Base-by-base conservation (phyloP, 352 stramenopile species). In the Globisporangium nunn region DNA sequence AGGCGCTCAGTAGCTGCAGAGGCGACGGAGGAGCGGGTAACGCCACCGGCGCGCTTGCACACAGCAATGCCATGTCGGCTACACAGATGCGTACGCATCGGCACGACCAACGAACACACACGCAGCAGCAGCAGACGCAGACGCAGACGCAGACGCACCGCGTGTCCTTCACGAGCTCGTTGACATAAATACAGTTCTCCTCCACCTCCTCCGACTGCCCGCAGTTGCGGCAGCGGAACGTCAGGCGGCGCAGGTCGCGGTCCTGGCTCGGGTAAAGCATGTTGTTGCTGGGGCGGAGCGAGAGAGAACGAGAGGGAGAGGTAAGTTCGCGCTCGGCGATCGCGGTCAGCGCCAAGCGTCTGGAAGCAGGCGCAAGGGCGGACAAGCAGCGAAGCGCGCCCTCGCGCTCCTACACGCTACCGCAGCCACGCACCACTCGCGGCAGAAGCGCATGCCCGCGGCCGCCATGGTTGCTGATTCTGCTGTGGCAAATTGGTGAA, bases 141-240 rank as follows among this genome's bases (percentile, higher is more conserved):
- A 23, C 23, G 23, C 23, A 23, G 23, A 23, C 23, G 23, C 35
- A 14, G 14, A 44, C 75, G 69, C 56, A 92, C 82, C 85, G 81
- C 35, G 81, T 88, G 71, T 95, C 85, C 70, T 91, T 93, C 50
- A 95, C 85, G 59, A 95, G 71, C 62, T 95, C 83, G 67, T 95
- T 95, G 41, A 78, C 85, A 87, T 95, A 95, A 88, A 95, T 95
- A 89, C 85, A 95, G 71, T 86, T 87, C 66, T 95, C 82, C 43
- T 91, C 81, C 51, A 95, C 81, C 52, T 93, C 81, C 59, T 95
- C 85, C 31, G 81, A 74, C 70, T 95, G 85, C 14, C 85, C 82
- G 54, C 85, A 95, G 57, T 95, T 95, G 31, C 85, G 85, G 59
- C 85, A 95, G 50, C 82, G 82, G 59, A 95, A 95, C 69, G 87